Evolutionary conservation across 176 grass and related monocot genomes (phyloP), one percentile per base, ranked within the genome.

Genomic region (Avena eriantha): DNA sequence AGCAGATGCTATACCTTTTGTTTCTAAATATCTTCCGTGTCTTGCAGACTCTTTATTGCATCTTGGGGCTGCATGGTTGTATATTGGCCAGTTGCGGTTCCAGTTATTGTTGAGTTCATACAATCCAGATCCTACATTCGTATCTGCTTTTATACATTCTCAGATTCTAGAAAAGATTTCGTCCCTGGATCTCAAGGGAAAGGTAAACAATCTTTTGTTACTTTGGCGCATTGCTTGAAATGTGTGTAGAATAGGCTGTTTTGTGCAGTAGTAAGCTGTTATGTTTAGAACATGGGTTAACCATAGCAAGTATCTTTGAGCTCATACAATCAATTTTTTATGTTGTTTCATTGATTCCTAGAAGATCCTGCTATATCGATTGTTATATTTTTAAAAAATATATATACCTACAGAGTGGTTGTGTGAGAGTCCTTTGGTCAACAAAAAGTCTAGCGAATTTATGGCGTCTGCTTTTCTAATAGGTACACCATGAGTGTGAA

Each of bases 61-160:
- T 86, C 88, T 91, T 82, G 95, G 93, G 24, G 87, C 87, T 90
- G 91, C 93, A 15, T 98, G 95, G 95, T 71, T 98, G 39, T 93
- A 29, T 29, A 29, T 98, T 89, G 93, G 93, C 47, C 77, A 84
- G 61, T 86, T 95, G 67, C 89, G 91, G 31, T 98, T 95, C 64
- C 69, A 85, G 81, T 63, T 98, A 83, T 83, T 98, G 87, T 83
- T 91, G 83, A 88, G 87, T n/a, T 89, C 91, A 84, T 94, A 93
- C 87, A 83, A 68, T 76, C 85, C 89, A 86, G 93, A 98, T 69
- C 91, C 91, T 90, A 77, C 80, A 68, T 82, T 90, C 41, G 82
- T 93, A 85, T 95, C 89, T 45, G 21, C 83, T 83, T 86, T 90
- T 73, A 92, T 87, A 73, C 91, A 95, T 72, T 91, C 91, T 81